These are phyloP conservation scores for Colletotrichum sp. DNA, from an alignment of 2,329 filamentous ascomycete genomes.

Conservation along the genomic window DNA sequence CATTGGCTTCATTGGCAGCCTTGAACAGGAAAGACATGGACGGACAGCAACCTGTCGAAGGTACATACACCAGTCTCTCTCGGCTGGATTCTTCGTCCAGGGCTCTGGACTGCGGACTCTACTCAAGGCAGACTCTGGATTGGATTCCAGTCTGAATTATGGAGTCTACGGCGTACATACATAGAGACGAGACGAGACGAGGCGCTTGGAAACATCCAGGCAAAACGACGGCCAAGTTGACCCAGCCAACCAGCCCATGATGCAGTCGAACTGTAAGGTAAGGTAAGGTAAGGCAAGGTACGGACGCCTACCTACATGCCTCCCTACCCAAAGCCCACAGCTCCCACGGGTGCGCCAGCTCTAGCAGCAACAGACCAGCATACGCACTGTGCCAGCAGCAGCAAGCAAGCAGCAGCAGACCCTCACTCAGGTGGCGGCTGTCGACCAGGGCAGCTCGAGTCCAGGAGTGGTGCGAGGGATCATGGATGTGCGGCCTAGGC, in stretches of 20 bases:
- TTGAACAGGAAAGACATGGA: background rate
- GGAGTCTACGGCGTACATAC: background rate
- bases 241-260: background rate
- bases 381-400: background rate
- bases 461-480: background rate
- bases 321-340: background rate
- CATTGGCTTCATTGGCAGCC: background rate
- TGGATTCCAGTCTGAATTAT: background rate
- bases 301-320: no score
- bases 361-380: background rate
- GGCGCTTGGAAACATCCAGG: no score
- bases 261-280: background rate
- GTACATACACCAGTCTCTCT: background rate
- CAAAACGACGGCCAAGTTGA: no score
- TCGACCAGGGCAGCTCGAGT: background rate
- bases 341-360: background rate
- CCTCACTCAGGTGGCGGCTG: background rate
- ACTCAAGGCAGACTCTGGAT: background rate
- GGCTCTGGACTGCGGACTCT: background rate
- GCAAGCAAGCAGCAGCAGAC: background rate
- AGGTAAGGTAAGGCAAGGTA: background rate
- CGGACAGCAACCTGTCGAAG: background rate
- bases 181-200: no score
- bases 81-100: background rate
- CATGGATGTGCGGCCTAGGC: slow-evolving; percentile 3